Base-by-base conservation (phyloP, 805 yeast genomes). In the Kodamaea fukazawae region DNA sequence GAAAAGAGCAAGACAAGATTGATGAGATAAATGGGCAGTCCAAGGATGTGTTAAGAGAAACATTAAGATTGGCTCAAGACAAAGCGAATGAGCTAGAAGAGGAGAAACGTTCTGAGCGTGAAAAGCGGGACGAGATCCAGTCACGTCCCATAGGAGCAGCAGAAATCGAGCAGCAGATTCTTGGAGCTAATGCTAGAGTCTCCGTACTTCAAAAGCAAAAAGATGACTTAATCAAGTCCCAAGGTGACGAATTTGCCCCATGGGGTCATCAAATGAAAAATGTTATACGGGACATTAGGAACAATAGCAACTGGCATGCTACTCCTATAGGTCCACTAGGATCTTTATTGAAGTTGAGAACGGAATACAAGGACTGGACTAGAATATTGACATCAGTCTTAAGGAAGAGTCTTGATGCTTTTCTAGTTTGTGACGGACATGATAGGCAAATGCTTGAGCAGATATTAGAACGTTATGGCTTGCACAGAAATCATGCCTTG, bases 281-380 rank as follows among this genome's bases (percentile, higher is more conserved):
- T 2, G 53, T 82, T 5, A 49, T 81, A 16, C 47, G 53, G 3
- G 75, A 65, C 4, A 73, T 82, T 5, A 47, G 60, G 18, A 49
- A 55, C 2, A 42, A 48, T 14, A 63, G 64, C 10, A 34, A 43
- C 6, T 69, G 72, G 70, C 70, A 69, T 12, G 50, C 58, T 2
- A 53, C 53, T 26, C 95, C 96, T 0, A 58, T 83, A 12, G 98
- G 98, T 0, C 99, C 99, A 0, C 46, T 91, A 2, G 96, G 96
- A 1, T 48, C 69, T 3, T 63, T 64, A 43, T 67, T 88, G 2
- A 67, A 75, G 4, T 65, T 91, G 10, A 83, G 78, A 51, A 56
- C 63, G 1, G 79, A 73, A 7, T 76, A 61, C 49, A 61, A 69
- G 14, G 56, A 65, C 20, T 90, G 88, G 88, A 61, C 72, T 4